These are phyloP conservation scores for Westerdykella aurantiaca DNA, from an alignment of 2,329 filamentous ascomycete species.

Conservation along the genomic window DNA sequence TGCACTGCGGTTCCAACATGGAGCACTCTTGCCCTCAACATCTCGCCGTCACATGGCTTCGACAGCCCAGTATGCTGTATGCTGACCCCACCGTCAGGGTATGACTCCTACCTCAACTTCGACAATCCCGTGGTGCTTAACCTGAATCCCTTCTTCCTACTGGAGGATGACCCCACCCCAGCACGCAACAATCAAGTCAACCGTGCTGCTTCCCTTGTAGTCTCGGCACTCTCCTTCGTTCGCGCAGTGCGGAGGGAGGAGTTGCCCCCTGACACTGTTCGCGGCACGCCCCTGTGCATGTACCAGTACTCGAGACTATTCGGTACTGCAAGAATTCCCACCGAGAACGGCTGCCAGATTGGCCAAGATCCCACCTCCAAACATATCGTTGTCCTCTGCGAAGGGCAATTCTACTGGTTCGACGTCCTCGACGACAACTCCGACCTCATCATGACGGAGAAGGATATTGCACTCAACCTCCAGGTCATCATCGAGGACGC, in stretches of 20 bases:
- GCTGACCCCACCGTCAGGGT: conserved; percentile 57
- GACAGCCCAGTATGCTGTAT: conserved; percentile 1
- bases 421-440: conserved; percentile 92
- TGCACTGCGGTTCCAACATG: background rate
- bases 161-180: conserved; percentile 95
- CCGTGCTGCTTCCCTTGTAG: conserved; percentile 81
- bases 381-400: conserved; percentile 87
- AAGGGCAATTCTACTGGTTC: conserved; percentile 98
- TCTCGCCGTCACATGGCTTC: background rate
- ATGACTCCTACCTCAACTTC: conserved; percentile 96
- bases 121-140: conserved; percentile 97
- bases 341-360: conserved; percentile 90
- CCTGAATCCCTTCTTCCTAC: conserved; percentile 92
- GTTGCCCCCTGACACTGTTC: conserved; percentile 78
- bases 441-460: conserved; percentile 95
- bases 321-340: conserved; percentile 89
- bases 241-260: conserved; percentile 90
- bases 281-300: conserved; percentile 87
- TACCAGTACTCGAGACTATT: conserved; percentile 96
- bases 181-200: conserved; percentile 96
- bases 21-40: background rate
- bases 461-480: conserved; percentile 84
- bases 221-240: conserved; percentile 87
- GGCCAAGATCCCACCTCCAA: conserved; percentile 90
- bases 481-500: conserved; percentile 91